These are phyloP conservation scores for Chiua sp. DNA, from an alignment of 1,284 basidiomycete species.

Conservation along the genomic window DNA sequence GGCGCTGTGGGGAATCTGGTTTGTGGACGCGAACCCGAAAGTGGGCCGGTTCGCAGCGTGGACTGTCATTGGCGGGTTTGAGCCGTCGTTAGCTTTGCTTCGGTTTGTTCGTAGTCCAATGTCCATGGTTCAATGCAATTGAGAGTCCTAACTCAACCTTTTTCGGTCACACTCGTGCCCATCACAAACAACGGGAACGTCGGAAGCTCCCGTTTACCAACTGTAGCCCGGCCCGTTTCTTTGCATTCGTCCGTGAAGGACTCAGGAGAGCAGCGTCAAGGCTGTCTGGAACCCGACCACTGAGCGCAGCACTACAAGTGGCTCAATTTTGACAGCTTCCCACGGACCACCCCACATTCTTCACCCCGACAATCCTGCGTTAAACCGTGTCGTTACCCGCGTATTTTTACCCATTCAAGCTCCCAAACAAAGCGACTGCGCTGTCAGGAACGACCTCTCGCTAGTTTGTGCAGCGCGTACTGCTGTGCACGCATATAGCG, in stretches of 20 bases:
- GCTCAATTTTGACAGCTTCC: no score
- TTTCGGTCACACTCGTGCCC: no score
- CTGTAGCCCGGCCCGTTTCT: no score
- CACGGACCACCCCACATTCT: not conserved
- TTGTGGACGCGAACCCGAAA: slow-evolving; percentile 55
- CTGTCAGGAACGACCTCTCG: not conserved
- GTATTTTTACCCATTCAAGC: not conserved
- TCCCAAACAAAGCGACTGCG: not conserved
- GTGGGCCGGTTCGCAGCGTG: slow-evolving; percentile 38
- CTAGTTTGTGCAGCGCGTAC: not conserved
- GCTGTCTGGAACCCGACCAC: no score
- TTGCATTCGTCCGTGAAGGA: no score
- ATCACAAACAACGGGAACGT: no score
- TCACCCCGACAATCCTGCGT: not conserved
- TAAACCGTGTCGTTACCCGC: not conserved
- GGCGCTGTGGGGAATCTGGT: slow-evolving; percentile 48
- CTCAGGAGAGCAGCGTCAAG: no score
- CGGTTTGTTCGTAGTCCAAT: not conserved
- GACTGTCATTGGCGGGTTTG: slow-evolving; percentile 15
- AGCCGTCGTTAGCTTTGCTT: slow-evolving; percentile 17
- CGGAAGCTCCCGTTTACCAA: no score
- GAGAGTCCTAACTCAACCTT: no score
- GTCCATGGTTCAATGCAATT: no score
- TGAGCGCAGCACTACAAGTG: no score
- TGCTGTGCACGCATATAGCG: slow-evolving; percentile 6